Evolutionary conservation across 495 filamentous ascomycete genomes (phyloP), one percentile per base, ranked within the genome.

Genomic region (Xylaria grammica): DNA sequence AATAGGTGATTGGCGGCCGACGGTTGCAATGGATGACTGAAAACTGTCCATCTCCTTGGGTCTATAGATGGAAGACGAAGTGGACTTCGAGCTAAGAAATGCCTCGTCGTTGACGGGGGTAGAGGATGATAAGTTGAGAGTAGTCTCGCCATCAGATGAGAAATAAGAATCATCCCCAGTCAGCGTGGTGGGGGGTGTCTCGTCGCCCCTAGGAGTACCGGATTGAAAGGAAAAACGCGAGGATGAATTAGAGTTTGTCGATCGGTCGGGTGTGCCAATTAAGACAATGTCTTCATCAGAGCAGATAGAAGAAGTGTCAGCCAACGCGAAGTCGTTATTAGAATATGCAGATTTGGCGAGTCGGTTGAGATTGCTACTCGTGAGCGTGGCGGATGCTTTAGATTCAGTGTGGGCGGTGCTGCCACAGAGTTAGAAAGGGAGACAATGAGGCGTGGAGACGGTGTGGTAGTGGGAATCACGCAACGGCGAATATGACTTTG

Each of bases 251-350:
- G 60, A 63, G n/a, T 45, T 48, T 0, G n/a, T 36, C 8, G 51
- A 55, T 4, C 38, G 26, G 15, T 29, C 48, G 27, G 38, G 49
- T 19, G 22, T 36, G 26, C 60, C 11, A 24, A 63, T 38, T 20
- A 55, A 55, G 7, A 63, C 22, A 8, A 55, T 26, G 3, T 63
- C 60, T 9, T 55, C 60, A 46, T 53, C 60, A 13, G 60, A 63
- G 48, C 24, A 46, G 7, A 34, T 26, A 20, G 60, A 63, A 42
- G 32, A 6, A 5, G 50, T 48, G 20, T 26, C 29, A 30, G 10
- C n/a, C 1, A 26, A 19, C 29, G 9, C 29, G 11, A 52, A 44
- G 11, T 36, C 19, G 13, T 20, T 19, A 44, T 22, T n/a, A 42
- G 51, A 44, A 9, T 44, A 36, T 13, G 51, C 42, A 5, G 27